phyloP scores from a whole-genome alignment of 2,329 filamentous ascomycete species.

The Byssothecium circinans region DNA sequence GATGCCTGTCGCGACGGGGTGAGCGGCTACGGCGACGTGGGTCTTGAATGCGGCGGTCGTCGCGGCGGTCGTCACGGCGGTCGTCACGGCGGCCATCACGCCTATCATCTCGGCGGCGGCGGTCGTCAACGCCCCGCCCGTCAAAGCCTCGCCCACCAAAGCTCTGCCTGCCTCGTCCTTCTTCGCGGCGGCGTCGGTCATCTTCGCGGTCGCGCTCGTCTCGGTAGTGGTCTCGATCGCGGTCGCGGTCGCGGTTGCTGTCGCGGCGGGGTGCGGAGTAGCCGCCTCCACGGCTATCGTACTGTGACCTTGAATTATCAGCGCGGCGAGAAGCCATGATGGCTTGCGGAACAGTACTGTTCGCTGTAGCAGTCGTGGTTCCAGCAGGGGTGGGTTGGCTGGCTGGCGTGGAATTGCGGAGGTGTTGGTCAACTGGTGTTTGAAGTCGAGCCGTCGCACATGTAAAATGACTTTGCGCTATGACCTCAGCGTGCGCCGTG shows the following conservation, averaged over 20 bases:
- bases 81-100: constrained; percentile 21
- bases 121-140: constrained; percentile 5
- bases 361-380: constrained; percentile 9
- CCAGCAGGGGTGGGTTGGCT: not conserved
- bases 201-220: constrained; percentile 42
- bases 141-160: constrained; percentile 14
- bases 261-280: constrained; percentile 38
- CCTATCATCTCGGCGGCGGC: constrained; percentile 25
- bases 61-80: constrained; percentile 34
- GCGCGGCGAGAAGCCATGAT: constrained; percentile 62
- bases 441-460: too few relatives aligned
- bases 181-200: constrained; percentile 48
- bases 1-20: constrained; percentile 40
- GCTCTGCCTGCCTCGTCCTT: constrained; percentile 21
- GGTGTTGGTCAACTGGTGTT: not conserved
- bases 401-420: not conserved
- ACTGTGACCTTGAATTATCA: constrained; percentile 66
- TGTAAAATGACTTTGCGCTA: too few relatives aligned
- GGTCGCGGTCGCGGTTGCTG: constrained; percentile 48
- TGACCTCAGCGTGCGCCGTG: too few relatives aligned
- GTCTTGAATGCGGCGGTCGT: constrained; percentile 57
- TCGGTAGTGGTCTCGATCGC: constrained; percentile 28
- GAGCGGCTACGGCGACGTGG: constrained; percentile 50
- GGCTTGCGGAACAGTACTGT: constrained; percentile 30
- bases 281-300: constrained; percentile 41